phyloP scores from a whole-genome alignment of 306 rosid genomes.

The Spatholobus suberectus region DNA sequence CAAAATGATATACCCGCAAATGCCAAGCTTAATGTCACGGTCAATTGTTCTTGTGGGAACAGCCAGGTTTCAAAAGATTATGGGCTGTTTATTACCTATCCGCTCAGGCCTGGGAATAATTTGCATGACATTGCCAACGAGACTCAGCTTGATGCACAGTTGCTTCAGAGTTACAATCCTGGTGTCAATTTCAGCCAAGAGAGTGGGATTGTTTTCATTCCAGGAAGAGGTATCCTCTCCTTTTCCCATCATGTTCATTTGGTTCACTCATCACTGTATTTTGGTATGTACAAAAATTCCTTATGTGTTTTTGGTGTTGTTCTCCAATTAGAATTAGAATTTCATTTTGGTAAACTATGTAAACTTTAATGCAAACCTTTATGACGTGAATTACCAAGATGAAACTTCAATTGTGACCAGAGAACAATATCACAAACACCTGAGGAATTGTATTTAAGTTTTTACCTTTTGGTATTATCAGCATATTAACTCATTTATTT shows the following conservation, averaged over 20 bases:
- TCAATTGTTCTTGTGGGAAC: conserved; percentile 75
- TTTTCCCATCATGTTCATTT: not conserved
- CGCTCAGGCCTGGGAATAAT: conserved; percentile 49
- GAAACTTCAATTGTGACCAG: not conserved
- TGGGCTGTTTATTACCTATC: conserved; percentile 79
- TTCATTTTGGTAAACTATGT: not conserved
- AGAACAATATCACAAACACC: not conserved
- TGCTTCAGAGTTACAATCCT: conserved; percentile 48
- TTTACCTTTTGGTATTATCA: not conserved
- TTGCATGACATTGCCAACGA: conserved; percentile 34
- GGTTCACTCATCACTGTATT: not conserved
- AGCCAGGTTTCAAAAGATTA: conserved; percentile 55
- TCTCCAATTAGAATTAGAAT: not conserved
- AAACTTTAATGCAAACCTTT: not conserved
- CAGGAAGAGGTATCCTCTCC: conserved; percentile 63
- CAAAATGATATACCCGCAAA: conserved; percentile 27
- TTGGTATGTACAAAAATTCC: not conserved
- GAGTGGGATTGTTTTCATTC: conserved; percentile 60
- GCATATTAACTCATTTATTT: not conserved
- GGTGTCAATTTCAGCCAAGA: conserved; percentile 61
- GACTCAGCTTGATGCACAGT: conserved; percentile 33
- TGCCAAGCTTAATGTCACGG: conserved; percentile 54
- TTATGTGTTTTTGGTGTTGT: not conserved
- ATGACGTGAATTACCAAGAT: not conserved
- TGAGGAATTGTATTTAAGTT: not conserved